These are phyloP conservation scores for Talaromyces amestolkiae DNA, from an alignment of 2,329 filamentous ascomycete species.

Conservation along the genomic window DNA sequence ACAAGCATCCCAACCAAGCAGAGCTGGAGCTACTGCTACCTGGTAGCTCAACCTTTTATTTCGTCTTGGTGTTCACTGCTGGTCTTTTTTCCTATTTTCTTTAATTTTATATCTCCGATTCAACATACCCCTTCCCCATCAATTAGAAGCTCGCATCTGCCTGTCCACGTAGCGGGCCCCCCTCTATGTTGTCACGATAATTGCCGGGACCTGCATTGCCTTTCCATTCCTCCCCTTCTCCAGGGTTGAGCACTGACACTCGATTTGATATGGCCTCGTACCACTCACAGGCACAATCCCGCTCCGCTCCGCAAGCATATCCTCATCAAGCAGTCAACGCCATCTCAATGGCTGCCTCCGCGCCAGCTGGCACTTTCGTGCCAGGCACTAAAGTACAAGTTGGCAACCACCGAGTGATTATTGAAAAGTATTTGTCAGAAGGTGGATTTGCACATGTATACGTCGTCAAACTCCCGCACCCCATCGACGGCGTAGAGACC, in stretches of 20 bases:
- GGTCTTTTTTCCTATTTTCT: neutral
- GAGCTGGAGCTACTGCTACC: conserved; percentile 12
- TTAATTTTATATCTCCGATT: neutral
- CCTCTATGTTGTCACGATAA: conserved; percentile 28
- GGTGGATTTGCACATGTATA: conserved; percentile 98
- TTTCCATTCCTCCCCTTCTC: conserved; percentile 21
- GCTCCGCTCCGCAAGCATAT: conserved; percentile 23
- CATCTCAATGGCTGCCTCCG: conserved; percentile 30
- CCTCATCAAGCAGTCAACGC: conserved; percentile 34
- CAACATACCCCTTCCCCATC: neutral
- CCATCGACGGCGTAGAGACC: conserved; percentile 72
- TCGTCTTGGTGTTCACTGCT: neutral
- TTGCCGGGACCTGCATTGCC: conserved; percentile 17
- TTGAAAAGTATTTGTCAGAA: conserved; percentile 96
- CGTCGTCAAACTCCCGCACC: conserved; percentile 78
- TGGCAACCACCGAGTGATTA: conserved; percentile 84
- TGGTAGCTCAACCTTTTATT: neutral
- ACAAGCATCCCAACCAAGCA: conserved; percentile 4
- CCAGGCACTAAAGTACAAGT: conserved; percentile 97
- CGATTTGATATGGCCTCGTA: conserved; percentile 33
- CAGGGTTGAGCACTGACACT: conserved; percentile 26
- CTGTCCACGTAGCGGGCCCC: conserved; percentile 5
- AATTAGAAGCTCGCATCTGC: neutral
- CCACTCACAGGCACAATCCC: conserved; percentile 29
- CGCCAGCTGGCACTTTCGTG: conserved; percentile 78